Conservation (phyloP, 106 monocot species). For the Acanthochlamys bracteata region DNA sequence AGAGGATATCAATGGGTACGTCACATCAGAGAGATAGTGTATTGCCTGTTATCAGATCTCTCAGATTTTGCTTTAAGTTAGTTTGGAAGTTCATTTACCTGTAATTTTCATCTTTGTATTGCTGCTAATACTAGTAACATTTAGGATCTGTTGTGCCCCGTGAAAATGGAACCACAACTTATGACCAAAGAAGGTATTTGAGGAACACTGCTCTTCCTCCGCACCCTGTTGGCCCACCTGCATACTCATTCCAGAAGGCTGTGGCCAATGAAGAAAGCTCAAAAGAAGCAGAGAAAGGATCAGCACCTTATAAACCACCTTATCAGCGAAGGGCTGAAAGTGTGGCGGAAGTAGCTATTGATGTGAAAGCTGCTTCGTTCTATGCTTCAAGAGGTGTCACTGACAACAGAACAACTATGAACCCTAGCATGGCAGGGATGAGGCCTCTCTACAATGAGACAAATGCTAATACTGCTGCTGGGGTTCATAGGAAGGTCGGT, state of each 20-base stretch:
- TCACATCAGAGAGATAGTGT: no score
- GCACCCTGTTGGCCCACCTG: conserved; percentile 24
- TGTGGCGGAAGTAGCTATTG: conserved; percentile 10
- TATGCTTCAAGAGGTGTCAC: conserved; percentile 6
- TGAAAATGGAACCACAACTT: conserved; percentile 33
- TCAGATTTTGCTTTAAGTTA: no score
- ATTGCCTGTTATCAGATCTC: no score
- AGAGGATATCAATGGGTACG: conserved; percentile 42
- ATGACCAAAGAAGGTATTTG: conserved; percentile 53
- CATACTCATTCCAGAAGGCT: conserved; percentile 22
- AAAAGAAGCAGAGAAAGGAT: neutral
- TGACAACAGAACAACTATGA: no score
- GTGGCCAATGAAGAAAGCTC: conserved; percentile 16
- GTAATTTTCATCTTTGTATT: no score
- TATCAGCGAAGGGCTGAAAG: conserved; percentile 9
- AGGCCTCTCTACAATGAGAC: conserved; percentile 13
- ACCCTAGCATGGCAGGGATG: neutral
- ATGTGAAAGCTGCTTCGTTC: conserved; percentile 18
- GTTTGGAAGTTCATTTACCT: no score
- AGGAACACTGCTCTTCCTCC: conserved; percentile 30
- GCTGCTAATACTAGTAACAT: conserved; percentile 65
- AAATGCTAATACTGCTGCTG: no score
- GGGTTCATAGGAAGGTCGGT: conserved; percentile 23
- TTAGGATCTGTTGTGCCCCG: conserved; percentile 53
- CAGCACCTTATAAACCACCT: neutral